Percentiles rank a stretch among this genome's conserved stretches.
Evolutionary conservation across 306 rosid genomes (phyloP).

Genomic region (barrel medic (Medicago truncatula)): DNA sequence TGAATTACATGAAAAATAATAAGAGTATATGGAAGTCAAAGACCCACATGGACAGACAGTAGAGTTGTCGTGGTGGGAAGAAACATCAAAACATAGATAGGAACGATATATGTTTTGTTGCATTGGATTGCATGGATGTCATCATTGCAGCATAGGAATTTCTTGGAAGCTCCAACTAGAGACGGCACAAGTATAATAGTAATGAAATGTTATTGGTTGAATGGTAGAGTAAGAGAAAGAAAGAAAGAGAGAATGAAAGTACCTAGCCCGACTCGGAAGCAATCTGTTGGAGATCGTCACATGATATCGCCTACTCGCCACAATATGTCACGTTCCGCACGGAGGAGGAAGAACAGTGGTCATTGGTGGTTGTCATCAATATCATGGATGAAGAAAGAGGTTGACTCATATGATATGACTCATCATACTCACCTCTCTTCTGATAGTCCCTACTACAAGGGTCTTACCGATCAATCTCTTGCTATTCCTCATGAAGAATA

Average conservation of each 20-base stretch:
- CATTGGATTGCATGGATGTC: not conserved
- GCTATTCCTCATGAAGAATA: conserved; percentile 23
- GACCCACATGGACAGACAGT: not conserved
- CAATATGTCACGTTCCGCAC: not conserved
- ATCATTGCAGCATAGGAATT: not conserved
- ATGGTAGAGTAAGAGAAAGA: not conserved
- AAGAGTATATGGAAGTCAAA: not conserved
- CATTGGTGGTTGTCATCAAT: conserved; percentile 18
- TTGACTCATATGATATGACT: conserved; percentile 1
- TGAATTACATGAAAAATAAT: not conserved
- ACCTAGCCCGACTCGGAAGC: conserved; percentile 7
- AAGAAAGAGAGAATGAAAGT: not conserved
- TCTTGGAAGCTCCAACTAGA: not conserved
- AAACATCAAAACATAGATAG: conserved; percentile 1
- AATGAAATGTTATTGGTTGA: not conserved
- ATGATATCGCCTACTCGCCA: conserved; percentile 13
- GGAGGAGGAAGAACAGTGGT: conserved; percentile 15
- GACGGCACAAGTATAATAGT: not conserved
- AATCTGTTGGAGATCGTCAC: conserved; percentile 14
- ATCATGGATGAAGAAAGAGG: conserved; percentile 9
- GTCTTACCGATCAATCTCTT: conserved; percentile 45
- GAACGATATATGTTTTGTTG: conserved; percentile 4
- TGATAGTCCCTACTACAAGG: conserved; percentile 14
- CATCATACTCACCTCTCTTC: conserved; percentile 1
- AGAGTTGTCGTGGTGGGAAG: conserved; percentile 7